Percentiles rank a stretch among this genome's conserved stretches.
These are phyloP conservation scores for Monosporascus sp. DNA, from an alignment of 2,329 filamentous ascomycete genomes.

Conservation along the genomic window DNA sequence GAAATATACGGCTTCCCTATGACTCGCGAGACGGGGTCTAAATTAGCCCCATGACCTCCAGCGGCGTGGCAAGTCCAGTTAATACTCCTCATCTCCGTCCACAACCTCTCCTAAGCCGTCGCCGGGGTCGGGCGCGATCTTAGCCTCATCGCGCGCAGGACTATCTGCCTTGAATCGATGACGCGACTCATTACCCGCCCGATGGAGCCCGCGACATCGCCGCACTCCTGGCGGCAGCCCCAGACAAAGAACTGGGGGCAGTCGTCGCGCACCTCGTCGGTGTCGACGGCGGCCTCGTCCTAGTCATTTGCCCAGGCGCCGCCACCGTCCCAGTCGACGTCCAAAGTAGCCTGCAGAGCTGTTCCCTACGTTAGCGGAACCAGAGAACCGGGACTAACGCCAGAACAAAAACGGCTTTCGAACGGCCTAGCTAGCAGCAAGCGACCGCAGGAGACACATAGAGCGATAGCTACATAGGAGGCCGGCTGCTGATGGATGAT, in stretches of 20 bases:
- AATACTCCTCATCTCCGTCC: not conserved
- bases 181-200: not conserved
- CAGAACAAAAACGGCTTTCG: not conserved
- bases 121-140: not conserved
- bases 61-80: too few relatives aligned
- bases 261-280: constrained; percentile 13
- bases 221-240: constrained; percentile 20
- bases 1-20: too few relatives aligned
- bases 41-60: too few relatives aligned
- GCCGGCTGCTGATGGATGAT: not conserved
- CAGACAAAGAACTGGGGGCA: constrained; percentile 24
- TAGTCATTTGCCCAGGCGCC: constrained; percentile 23
- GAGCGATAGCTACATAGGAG: not conserved
- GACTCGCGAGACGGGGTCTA: too few relatives aligned
- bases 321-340: constrained; percentile 12
- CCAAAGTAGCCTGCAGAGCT: constrained; percentile 16
- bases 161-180: not conserved
- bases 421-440: too few relatives aligned
- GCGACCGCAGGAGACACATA: too few relatives aligned
- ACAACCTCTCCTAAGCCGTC: not conserved
- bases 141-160: not conserved
- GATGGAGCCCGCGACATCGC: constrained; percentile 6
- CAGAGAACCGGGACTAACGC: not conserved
- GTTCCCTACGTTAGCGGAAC: not conserved
- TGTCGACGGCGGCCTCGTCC: constrained; percentile 22